Conservation (phyloP, 2,329 filamentous ascomycete species). For the Fusarium staphyleae region DNA sequence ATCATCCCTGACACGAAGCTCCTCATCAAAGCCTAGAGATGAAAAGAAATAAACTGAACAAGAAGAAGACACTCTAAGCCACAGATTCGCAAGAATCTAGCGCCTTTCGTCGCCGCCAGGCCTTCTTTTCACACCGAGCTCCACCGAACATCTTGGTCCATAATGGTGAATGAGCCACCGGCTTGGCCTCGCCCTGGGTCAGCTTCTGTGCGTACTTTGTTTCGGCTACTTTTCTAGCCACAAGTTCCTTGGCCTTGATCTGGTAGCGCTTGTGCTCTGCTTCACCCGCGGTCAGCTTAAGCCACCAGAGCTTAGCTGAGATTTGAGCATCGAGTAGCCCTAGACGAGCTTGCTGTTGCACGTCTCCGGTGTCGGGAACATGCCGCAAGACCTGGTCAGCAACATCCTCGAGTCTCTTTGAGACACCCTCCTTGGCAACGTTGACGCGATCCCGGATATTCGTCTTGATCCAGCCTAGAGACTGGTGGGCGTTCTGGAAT, state of each 20-base stretch:
- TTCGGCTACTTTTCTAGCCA: constrained; percentile 48
- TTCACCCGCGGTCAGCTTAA: constrained; percentile 59
- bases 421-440: constrained; percentile 27
- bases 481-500: constrained; percentile 34
- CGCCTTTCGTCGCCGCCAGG: constrained; percentile 11
- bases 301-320: constrained; percentile 63
- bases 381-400: constrained; percentile 30
- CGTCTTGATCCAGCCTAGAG: constrained; percentile 31
- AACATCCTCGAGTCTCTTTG: constrained; percentile 25
- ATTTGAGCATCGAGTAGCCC: constrained; percentile 62
- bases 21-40: constrained; percentile 16
- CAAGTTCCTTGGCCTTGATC: constrained; percentile 54
- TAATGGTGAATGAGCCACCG: constrained; percentile 4
- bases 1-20: constrained; percentile 16
- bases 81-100: constrained; percentile 20
- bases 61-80: constrained; percentile 19
- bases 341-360: constrained; percentile 53
- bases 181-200: constrained; percentile 31
- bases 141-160: constrained; percentile 36
- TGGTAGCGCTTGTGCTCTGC: constrained; percentile 57
- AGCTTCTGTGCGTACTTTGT: constrained; percentile 42
- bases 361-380: constrained; percentile 34
- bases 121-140: constrained; percentile 20
- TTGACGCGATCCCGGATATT: constrained; percentile 28
- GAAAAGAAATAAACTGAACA: constrained; percentile 3